Base-by-base conservation (phyloP, 208 protist genomes). In the Leishmania lainsoni region DNA sequence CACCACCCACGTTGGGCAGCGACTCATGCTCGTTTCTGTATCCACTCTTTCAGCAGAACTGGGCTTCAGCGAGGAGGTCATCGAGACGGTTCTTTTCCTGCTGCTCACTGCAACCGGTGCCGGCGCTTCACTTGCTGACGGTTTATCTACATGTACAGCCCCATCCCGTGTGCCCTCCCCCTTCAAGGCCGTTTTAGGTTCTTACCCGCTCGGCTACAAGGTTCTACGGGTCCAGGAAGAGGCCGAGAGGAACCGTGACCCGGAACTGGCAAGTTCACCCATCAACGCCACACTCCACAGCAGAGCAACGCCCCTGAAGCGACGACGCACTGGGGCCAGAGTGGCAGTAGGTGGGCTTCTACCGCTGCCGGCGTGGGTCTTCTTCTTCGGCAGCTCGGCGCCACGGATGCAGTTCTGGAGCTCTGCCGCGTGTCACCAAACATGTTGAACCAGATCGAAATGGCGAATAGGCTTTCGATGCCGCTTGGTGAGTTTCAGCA, bases 81-180 rank as follows among this genome's bases (percentile, higher is more conserved):
- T 96, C 42, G 94, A 96, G 81, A 98, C 93, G 26, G 78, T 98
- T 20, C 80, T 98, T 0, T 98, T 96, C 74, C 75, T 95, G 66
- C 49, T 97, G 49, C 65, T 95, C 20, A 68, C 74, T 2, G 72
- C 63, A 5, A 48, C 32, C 35, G 10, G 74, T 32, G 39, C 4
- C 35, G 12, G n/a, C 3, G 39, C 54, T 2, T 54, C 16, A 20
- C 22, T 29, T 32, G 35, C 10, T 8, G 22, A 58, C 16, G 48
- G 14, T 1, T 49, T 20, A 3, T 9, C 49, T 22, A 45, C 49
- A 16, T 5, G 17, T 32, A n/a, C 9, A 22, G 8, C 0, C 5
- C n/a, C 29, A 10, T 45, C 49, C 39, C 16, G 26, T 42, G 61
- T 85, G 69, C 66, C 52, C 3, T 61, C 70, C 42, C 81, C 85